These are phyloP conservation scores for Farysia itapuensis DNA, from an alignment of 1,284 basidiomycete genomes.

Conservation along the genomic window DNA sequence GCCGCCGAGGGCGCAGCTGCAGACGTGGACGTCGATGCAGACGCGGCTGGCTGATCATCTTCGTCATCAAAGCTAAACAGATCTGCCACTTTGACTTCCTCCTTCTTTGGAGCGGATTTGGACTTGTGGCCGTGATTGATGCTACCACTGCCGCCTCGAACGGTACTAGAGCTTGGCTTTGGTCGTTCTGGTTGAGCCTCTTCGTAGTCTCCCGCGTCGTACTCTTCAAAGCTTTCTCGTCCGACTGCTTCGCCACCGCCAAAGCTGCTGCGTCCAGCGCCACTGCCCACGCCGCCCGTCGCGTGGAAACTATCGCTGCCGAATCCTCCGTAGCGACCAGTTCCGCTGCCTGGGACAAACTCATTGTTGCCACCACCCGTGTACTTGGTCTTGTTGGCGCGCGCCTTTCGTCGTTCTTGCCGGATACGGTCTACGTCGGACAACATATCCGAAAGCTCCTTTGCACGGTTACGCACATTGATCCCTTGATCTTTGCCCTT, in stretches of 20 bases:
- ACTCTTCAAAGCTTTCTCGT: constrained; percentile 74
- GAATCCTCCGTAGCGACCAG: constrained; percentile 77
- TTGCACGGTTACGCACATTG: constrained; percentile 92
- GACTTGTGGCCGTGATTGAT: constrained; percentile 1
- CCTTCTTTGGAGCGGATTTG: constrained; percentile 30
- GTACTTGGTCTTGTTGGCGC: constrained; percentile 89
- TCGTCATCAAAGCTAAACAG: constrained; percentile 79
- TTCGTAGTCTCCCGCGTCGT: constrained; percentile 95
- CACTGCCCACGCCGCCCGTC: constrained; percentile 63
- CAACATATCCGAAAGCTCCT: constrained; percentile 85
- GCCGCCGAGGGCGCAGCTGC: constrained; percentile 3
- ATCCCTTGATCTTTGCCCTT: constrained; percentile 99
- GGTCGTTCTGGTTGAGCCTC: constrained; percentile 58
- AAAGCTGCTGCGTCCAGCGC: constrained; percentile 63
- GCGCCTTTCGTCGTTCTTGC: constrained; percentile 85
- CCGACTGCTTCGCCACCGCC: constrained; percentile 65
- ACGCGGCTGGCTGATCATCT: constrained; percentile 61
- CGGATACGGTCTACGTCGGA: constrained; percentile 90
- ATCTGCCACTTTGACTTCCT: constrained; percentile 64
- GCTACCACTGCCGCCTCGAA: constrained; percentile 11
- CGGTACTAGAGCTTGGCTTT: constrained; percentile 12
- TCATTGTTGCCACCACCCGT: constrained; percentile 80
- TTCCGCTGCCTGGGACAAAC: constrained; percentile 66
- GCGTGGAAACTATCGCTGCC: constrained; percentile 69
- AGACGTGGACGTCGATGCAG: constrained; percentile 38